phyloP scores from a whole-genome alignment of 805 yeast species.

The Saccharomycopsis guyanensis region DNA sequence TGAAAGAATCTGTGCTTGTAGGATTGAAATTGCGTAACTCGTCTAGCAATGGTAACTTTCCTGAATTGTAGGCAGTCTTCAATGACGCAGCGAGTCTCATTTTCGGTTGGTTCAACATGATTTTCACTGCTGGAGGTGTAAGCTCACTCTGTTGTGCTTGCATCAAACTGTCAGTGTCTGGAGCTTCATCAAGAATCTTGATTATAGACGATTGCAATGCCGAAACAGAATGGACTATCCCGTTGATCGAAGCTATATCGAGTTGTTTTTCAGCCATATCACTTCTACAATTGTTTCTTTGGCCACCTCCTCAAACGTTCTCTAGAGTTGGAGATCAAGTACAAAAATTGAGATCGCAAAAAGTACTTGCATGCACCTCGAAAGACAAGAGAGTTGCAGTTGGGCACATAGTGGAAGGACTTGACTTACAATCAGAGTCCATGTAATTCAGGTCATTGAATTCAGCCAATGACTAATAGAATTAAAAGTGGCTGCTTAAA shows the following conservation, averaged over 20 bases:
- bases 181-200: constrained; percentile 2
- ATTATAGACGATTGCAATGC: background rate
- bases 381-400: too few species aligned
- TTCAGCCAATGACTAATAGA: too few species aligned
- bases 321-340: too few species aligned
- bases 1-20: background rate
- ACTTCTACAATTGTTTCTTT: too few species aligned
- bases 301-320: too few species aligned
- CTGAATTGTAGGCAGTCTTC: constrained; percentile 1
- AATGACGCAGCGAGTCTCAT: background rate
- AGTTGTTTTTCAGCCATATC: too few species aligned
- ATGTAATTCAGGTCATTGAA: too few species aligned
- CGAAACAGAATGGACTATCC: background rate
- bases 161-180: background rate
- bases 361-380: too few species aligned
- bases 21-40: background rate
- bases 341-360: too few species aligned
- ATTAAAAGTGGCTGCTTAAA: too few species aligned
- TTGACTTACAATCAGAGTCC: too few species aligned
- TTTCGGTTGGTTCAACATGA: background rate
- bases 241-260: background rate
- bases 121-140: background rate
- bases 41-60: constrained; percentile 5
- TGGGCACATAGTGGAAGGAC: too few species aligned
- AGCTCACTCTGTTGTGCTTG: background rate